Base-by-base conservation (phyloP, 768 basidiomycete species). In the Macrolepiota fuliginosa region DNA sequence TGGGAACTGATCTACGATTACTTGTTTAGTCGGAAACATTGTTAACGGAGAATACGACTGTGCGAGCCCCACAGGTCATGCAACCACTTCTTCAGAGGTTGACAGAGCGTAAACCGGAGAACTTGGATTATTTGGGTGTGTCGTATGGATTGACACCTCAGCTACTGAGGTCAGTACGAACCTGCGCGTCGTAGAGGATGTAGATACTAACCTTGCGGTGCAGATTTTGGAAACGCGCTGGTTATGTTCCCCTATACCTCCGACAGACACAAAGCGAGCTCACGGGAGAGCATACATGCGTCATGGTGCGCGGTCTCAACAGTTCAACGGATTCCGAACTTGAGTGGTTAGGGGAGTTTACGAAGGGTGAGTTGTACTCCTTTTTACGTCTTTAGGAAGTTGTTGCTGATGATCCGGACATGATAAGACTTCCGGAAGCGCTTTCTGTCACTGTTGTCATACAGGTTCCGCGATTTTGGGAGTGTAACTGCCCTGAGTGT, bases 161-260 rank as follows among this genome's bases (percentile, higher is more conserved):
- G 64, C 80, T 98, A 1, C 82, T 98, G 42, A 80, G 90, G 89
- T 89, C 53, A 13, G 76, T 66, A 4, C 32, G 15, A 3, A 19
- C 42, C 27, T 35, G 61, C 58, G 62, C 19, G 13, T 61, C 19
- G 29, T 32, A 22, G 57, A 37, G 22, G 17, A 39, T n/a, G 35
- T 25, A 29, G 10, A 12, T 19, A 24, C 42, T 46, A 53, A 68
- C 36, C 40, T 13, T 22, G 10, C 25, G 53, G 10, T 15, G 15
- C 51, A 82, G 93, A 63, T 99, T 98, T 79, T 98, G 97, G 97
- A 98, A 98, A 74, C 85, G 94, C 22, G 88, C 89, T 1, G 91
- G 92, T 12, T 99, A 90, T 71, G 83, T 92, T 0, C 97, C 97
- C 0, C 79, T 98, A 13, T 98, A 98, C 69, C 74, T 98, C 32